These are phyloP conservation scores for Grosmannia huntii DNA, from an alignment of 2,329 filamentous ascomycete species.

Conservation along the genomic window DNA sequence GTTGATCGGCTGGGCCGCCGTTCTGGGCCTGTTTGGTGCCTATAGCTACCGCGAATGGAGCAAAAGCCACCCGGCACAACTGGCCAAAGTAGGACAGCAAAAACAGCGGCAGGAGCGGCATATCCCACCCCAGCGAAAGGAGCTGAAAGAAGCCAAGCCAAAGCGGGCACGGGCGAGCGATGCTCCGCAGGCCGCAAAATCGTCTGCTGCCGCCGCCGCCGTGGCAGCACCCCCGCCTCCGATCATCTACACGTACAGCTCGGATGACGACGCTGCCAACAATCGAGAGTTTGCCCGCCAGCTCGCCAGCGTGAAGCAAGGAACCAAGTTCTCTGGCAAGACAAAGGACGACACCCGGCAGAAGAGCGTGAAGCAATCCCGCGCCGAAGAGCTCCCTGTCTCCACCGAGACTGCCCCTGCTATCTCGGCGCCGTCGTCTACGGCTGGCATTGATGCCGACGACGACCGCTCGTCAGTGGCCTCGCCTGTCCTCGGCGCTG, in stretches of 20 bases:
- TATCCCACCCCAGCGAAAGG: constrained; percentile 21
- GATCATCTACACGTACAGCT: constrained; percentile 22
- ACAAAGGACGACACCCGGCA: constrained; percentile 48
- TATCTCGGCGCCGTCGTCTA: constrained; percentile 53
- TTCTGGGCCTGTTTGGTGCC: constrained; percentile 15
- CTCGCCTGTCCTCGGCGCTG: constrained; percentile 49
- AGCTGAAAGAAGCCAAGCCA: constrained; percentile 17
- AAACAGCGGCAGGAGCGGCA: constrained; percentile 19
- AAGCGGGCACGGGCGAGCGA: constrained; percentile 27
- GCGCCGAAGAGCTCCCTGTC: constrained; percentile 36
- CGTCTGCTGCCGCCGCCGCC: constrained; percentile 4
- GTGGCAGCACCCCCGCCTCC: constrained; percentile 11
- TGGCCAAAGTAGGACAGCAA: constrained; percentile 12
- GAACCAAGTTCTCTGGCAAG: constrained; percentile 44
- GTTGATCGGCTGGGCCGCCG: constrained; percentile 20
- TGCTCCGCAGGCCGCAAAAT: constrained; percentile 22
- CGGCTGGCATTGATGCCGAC: constrained; percentile 62
- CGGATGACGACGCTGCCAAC: constrained; percentile 37
- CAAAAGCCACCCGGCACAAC: constrained; percentile 13
- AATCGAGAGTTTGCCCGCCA: constrained; percentile 68
- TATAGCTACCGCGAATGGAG: constrained; percentile 15
- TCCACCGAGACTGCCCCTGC: constrained; percentile 24
- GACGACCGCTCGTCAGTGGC: constrained; percentile 62
- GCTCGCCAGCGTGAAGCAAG: constrained; percentile 57
- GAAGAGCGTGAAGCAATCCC: constrained; percentile 59